Conservation (phyloP, 352 stramenopile genomes). For the Phytophthora foliorum region DNA sequence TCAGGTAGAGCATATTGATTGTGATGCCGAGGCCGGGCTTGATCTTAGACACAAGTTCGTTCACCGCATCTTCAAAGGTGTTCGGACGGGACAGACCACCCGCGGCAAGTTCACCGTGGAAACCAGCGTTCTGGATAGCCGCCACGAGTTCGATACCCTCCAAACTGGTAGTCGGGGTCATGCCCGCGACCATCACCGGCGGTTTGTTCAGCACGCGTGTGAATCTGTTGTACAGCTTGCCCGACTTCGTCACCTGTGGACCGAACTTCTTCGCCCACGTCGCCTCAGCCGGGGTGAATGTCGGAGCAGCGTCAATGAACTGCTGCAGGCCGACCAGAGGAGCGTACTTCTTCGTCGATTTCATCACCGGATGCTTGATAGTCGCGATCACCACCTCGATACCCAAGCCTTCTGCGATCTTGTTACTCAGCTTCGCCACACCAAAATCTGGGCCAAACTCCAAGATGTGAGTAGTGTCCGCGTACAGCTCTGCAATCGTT, state of each 20-base stretch:
- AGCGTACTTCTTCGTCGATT: conserved; percentile 29
- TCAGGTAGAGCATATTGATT: conserved; percentile 93
- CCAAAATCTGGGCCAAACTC: conserved; percentile 81
- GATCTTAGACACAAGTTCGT: conserved; percentile 77
- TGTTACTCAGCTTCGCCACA: conserved; percentile 56
- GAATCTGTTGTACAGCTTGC: conserved; percentile 77
- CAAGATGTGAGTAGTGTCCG: conserved; percentile 67
- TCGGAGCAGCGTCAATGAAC: conserved; percentile 43
- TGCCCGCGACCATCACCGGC: conserved; percentile 85
- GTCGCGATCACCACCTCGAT: conserved; percentile 64
- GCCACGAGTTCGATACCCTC: conserved; percentile 88
- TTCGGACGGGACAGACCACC: conserved; percentile 74
- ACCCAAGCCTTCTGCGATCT: conserved; percentile 60
- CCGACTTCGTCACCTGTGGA: conserved; percentile 51
- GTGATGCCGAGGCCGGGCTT: conserved; percentile 77
- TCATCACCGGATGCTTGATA: conserved; percentile 48
- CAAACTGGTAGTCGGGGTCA: conserved; percentile 89
- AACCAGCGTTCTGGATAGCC: conserved; percentile 84
- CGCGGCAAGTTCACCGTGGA: conserved; percentile 81
- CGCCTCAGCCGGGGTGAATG: conserved; percentile 4
- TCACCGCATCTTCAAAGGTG: conserved; percentile 79
- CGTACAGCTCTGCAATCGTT: conserved; percentile 47
- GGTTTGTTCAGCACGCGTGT: conserved; percentile 79
- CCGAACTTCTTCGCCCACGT: conserved; percentile 71
- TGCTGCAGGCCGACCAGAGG: conserved; percentile 53